A percentile compares a stretch with the other conserved stretches of the same genome.
phyloP scores from a whole-genome alignment of 345 rosid species.

The Salix suchowensis region DNA sequence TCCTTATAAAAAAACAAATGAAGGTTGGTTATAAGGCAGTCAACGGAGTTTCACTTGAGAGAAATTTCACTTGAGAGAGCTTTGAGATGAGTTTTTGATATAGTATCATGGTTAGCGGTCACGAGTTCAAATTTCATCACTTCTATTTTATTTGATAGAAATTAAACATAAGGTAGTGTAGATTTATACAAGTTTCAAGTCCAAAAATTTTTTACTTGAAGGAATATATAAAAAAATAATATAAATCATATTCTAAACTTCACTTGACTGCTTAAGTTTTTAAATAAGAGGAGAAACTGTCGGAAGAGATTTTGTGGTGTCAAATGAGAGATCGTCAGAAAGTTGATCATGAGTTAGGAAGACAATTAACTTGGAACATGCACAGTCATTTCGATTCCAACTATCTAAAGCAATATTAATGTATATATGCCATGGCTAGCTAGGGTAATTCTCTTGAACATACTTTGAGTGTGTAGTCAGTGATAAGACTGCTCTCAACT shows the following conservation, averaged over 20 bases:
- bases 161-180: no score
- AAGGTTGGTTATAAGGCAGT: background rate
- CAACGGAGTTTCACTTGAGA: background rate
- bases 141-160: no score
- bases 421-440: background rate
- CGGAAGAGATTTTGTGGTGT: background rate
- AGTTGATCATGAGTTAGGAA: background rate
- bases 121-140: no score
- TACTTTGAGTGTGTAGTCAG: slow-evolving; percentile 90
- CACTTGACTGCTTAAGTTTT: no score
- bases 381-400: background rate
- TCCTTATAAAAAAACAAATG: background rate
- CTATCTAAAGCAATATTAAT: background rate
- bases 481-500: slow-evolving; percentile 70
- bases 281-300: background rate
- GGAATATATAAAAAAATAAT: no score
- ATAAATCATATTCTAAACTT: no score
- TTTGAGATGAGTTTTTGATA: no score
- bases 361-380: background rate
- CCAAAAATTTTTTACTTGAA: no score
- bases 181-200: no score
- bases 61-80: no score
- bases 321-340: background rate
- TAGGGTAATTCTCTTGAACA: background rate
- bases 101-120: no score